Percentiles rank a stretch among this genome's conserved stretches.
These are phyloP conservation scores for Trichoderma endophyticum DNA, from an alignment of 2,329 filamentous ascomycete genomes.

Conservation along the genomic window DNA sequence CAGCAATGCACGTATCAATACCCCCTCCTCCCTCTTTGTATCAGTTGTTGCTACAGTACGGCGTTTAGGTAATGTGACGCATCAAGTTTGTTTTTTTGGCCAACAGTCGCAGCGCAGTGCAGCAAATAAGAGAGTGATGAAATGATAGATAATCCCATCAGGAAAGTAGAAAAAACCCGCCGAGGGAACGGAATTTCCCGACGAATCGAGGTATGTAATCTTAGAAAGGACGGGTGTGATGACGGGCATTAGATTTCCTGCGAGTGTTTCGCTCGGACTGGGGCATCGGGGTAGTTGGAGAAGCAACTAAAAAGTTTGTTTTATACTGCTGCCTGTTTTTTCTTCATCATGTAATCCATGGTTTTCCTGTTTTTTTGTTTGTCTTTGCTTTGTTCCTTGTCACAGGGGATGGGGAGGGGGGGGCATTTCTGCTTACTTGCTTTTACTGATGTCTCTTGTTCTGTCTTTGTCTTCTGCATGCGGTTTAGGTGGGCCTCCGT, in stretches of 20 bases:
- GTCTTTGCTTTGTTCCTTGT: not conserved
- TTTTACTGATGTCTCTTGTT: not conserved
- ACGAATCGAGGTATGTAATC: not conserved
- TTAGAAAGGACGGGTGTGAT: not conserved
- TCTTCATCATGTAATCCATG: no score
- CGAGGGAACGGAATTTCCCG: not conserved
- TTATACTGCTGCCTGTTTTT: not conserved
- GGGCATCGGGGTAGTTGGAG: not conserved
- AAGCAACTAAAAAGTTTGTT: not conserved
- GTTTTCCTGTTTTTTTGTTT: not conserved
- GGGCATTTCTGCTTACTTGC: not conserved
- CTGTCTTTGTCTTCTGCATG: not conserved
- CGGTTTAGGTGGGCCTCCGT: not conserved
- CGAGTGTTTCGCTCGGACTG: not conserved
- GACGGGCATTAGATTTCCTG: not conserved
- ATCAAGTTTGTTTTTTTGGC: not conserved
- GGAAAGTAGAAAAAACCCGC: not conserved
- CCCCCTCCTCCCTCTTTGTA: not conserved
- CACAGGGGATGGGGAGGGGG: not conserved
- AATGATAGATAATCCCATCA: not conserved
- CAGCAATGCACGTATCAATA: slow-evolving; percentile 13
- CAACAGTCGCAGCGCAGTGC: no score
- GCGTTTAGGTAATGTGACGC: not conserved
- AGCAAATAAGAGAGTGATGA: not conserved
- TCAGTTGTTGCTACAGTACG: not conserved